These are phyloP conservation scores for Volvox carteri DNA, from an alignment of 163 green algal species.

Conservation along the genomic window DNA sequence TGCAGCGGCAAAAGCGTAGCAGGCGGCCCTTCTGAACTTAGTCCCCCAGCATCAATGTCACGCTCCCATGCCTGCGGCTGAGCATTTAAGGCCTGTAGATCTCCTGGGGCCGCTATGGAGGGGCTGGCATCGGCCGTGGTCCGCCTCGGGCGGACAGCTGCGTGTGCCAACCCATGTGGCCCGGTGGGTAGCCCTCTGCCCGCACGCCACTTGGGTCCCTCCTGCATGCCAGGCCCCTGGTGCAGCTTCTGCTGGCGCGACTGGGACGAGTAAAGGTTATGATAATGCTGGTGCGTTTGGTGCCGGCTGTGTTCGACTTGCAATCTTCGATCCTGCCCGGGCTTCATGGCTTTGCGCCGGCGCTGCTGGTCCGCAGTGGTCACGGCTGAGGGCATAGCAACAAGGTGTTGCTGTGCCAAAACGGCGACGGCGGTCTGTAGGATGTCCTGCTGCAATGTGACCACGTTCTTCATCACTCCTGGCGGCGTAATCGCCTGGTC, in stretches of 20 bases:
- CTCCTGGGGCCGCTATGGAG: background rate
- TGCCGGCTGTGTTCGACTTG: background rate
- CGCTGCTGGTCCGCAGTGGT: background rate
- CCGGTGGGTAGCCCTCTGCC: background rate
- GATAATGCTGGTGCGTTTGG: background rate
- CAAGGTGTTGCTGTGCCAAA: background rate
- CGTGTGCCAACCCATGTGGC: background rate
- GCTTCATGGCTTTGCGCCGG: constrained; percentile 4
- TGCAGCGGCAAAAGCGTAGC: too few relatives aligned
- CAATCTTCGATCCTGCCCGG: background rate
- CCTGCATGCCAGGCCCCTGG: background rate
- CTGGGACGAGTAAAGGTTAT: too few relatives aligned
- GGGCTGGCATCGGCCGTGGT: background rate
- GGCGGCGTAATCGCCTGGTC: background rate
- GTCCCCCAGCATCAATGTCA: background rate
- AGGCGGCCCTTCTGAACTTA: background rate
- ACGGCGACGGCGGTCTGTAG: background rate
- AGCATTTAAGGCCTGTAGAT: background rate
- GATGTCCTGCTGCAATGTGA: background rate
- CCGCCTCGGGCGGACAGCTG: background rate
- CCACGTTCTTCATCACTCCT: background rate
- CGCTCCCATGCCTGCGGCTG: background rate
- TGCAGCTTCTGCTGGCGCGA: background rate
- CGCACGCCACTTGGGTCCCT: background rate
- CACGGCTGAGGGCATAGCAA: background rate